Evolutionary conservation across 75 land plant species (phyloP).

Genomic region (Pseudotsuga menziesii): DNA sequence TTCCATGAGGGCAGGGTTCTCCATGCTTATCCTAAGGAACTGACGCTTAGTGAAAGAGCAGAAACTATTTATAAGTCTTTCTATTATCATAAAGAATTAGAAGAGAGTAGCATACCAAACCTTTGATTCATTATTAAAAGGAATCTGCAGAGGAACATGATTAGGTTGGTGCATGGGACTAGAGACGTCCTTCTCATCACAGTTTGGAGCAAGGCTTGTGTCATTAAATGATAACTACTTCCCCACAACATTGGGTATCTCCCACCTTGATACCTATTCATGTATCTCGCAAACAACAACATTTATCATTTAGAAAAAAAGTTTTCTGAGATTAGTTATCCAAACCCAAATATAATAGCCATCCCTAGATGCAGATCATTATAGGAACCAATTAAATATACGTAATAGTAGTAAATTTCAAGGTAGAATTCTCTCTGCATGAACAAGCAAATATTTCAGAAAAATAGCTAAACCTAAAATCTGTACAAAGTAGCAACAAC

Average conservation of each 20-base stretch:
- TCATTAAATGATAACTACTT: background rate
- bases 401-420: background rate
- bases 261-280: constrained; percentile 4
- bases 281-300: background rate
- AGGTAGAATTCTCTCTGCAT: background rate
- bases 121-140: background rate
- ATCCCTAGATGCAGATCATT: background rate
- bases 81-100: background rate
- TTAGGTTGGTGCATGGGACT: background rate
- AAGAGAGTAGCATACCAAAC: background rate
- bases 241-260: background rate
- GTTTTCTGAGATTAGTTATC: background rate
- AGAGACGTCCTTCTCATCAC: background rate
- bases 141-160: background rate
- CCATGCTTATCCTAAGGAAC: background rate
- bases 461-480: background rate
- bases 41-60: background rate
- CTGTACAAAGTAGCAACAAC: background rate
- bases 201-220: background rate
- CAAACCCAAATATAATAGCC: background rate
- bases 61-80: background rate
- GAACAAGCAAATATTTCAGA: no score
- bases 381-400: background rate
- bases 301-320: background rate
- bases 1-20: constrained; percentile 1